phyloP scores from a whole-genome alignment of 257 asterid species.

The Perilla frutescens region DNA sequence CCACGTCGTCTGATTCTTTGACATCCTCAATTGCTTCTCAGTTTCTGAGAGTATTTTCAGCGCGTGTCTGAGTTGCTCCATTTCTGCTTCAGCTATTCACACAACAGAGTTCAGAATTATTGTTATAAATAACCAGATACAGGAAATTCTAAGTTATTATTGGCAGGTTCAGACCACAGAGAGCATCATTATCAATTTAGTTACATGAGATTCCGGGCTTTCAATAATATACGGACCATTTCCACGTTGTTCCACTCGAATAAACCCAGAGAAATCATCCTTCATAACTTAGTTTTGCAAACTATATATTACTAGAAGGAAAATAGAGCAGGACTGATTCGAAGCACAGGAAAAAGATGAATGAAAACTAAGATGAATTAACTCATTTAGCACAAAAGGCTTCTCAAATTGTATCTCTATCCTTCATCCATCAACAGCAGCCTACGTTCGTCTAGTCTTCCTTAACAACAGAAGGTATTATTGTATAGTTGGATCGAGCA shows the following conservation, averaged over 20 bases:
- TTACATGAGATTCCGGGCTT: no score
- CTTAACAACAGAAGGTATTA: neutral
- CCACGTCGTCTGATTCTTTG: constrained; percentile 80
- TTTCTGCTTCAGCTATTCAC: constrained; percentile 67
- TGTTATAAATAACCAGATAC: neutral
- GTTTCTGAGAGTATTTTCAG: constrained; percentile 81
- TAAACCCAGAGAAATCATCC: neutral
- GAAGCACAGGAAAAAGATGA: neutral
- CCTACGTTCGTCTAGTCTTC: neutral
- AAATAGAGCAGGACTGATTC: no score
- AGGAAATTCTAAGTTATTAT: neutral
- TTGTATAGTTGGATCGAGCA: neutral
- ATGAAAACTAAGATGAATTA: neutral
- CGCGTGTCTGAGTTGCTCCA: constrained; percentile 78
- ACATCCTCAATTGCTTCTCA: constrained; percentile 76
- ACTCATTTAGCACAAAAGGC: neutral
- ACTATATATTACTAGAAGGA: no score
- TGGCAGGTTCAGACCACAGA: no score
- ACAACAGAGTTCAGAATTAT: neutral
- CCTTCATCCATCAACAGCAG: neutral
- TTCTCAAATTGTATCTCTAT: neutral
- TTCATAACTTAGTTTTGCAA: no score
- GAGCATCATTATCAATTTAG: no score
- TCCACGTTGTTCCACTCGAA: neutral
- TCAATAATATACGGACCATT: no score